These are phyloP conservation scores for Epichloe typhina DNA, from an alignment of 2,329 filamentous ascomycete genomes.

Conservation along the genomic window DNA sequence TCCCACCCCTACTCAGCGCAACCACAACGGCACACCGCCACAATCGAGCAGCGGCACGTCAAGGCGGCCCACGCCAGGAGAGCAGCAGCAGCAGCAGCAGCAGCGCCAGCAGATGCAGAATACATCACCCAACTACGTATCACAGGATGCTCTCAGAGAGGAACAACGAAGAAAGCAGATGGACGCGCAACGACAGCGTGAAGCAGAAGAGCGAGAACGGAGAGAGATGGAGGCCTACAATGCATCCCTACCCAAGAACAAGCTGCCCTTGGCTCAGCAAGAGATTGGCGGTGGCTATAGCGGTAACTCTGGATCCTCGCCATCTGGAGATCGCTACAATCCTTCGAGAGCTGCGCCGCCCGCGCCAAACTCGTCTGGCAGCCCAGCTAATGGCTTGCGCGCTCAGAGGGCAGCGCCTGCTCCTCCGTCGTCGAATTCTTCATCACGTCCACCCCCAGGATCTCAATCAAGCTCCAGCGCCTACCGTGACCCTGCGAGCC, in stretches of 20 bases:
- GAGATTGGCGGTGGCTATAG: constrained; percentile 69
- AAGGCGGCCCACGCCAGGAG: constrained; percentile 24
- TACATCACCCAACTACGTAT: constrained; percentile 40
- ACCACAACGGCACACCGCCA: constrained; percentile 25
- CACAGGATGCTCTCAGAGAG: constrained; percentile 36
- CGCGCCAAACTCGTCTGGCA: constrained; percentile 49
- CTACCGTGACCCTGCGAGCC: constrained; percentile 26
- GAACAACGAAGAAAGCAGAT: constrained; percentile 49
- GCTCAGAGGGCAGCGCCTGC: constrained; percentile 77
- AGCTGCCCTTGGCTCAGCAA: constrained; percentile 72
- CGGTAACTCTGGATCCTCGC: constrained; percentile 24
- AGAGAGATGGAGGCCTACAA: constrained; percentile 82
- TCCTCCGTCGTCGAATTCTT: constrained; percentile 35
- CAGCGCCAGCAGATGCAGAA: constrained; percentile 46
- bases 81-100: constrained; percentile 40
- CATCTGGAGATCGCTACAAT: constrained; percentile 61
- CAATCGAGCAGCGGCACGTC: constrained; percentile 25
- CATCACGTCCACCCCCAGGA: constrained; percentile 31
- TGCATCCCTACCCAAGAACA: constrained; percentile 71
- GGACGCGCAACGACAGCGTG: constrained; percentile 42
- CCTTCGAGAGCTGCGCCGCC: constrained; percentile 75
- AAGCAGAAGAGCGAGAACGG: constrained; percentile 52
- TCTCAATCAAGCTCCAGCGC: constrained; percentile 38
- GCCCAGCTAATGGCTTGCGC: constrained; percentile 41
- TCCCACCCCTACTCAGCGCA: constrained; percentile 25